These are phyloP conservation scores for Sclerotinia subarctica DNA, from an alignment of 2,329 filamentous ascomycete species.

Conservation along the genomic window DNA sequence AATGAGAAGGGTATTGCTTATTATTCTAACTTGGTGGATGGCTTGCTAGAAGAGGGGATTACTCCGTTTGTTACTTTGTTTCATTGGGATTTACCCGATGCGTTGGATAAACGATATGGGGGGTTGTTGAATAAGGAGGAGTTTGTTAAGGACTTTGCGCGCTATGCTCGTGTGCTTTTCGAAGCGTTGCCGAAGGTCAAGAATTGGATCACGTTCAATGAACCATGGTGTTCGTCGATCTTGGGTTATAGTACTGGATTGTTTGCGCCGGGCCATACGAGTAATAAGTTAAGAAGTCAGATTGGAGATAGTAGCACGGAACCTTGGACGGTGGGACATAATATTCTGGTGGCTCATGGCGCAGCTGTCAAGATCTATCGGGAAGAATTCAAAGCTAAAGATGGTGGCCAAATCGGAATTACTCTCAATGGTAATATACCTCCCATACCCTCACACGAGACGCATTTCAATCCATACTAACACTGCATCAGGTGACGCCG, in stretches of 20 bases:
- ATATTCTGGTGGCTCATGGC: conserved; percentile 74
- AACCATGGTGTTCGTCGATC: conserved; percentile 82
- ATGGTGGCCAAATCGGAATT: conserved; percentile 79
- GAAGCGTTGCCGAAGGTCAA: conserved; percentile 72
- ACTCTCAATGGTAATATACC: conserved; percentile 68
- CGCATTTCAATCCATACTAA: neutral
- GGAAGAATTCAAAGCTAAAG: conserved; percentile 71
- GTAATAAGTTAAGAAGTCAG: conserved; percentile 66
- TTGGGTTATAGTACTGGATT: conserved; percentile 74
- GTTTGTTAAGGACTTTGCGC: conserved; percentile 76
- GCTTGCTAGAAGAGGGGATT: conserved; percentile 72
- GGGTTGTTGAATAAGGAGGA: conserved; percentile 78
- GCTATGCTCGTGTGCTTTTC: conserved; percentile 76
- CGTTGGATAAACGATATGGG: conserved; percentile 74
- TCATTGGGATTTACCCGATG: conserved; percentile 85
- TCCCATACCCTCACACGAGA: neutral
- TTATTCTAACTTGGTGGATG: conserved; percentile 76
- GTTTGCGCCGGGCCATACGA: conserved; percentile 80
- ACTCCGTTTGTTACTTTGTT: conserved; percentile 78
- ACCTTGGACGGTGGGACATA: conserved; percentile 81
- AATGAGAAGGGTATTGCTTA: conserved; percentile 75
- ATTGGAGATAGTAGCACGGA: conserved; percentile 73
- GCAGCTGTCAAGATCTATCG: conserved; percentile 78
- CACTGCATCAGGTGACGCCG: conserved; percentile 61
- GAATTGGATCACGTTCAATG: conserved; percentile 89